phyloP scores from a whole-genome alignment of 1,284 basidiomycete genomes.

The Xerocomus alliaceus region DNA sequence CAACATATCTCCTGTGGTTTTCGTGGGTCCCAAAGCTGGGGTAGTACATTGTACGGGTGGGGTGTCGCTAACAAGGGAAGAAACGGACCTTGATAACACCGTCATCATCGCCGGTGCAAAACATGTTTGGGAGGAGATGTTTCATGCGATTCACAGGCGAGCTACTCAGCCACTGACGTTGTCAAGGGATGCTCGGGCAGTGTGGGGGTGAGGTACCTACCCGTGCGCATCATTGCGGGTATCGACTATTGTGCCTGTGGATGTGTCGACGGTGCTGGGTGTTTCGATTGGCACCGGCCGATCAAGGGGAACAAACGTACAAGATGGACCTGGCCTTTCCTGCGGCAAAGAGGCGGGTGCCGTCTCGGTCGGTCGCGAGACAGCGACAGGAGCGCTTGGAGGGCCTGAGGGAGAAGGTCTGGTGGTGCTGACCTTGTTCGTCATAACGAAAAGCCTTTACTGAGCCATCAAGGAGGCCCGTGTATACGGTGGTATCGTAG shows the following conservation, averaged over 20 bases:
- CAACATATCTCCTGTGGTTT: slow-evolving; percentile 65
- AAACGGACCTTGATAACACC: slow-evolving; percentile 84
- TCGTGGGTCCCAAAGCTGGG: slow-evolving; percentile 88
- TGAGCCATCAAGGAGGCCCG: slow-evolving; percentile 82
- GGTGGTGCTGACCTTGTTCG: slow-evolving; percentile 63
- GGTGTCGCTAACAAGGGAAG: background rate
- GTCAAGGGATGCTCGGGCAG: slow-evolving; percentile 40
- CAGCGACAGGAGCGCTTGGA: slow-evolving; percentile 82
- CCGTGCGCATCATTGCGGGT: slow-evolving; percentile 77
- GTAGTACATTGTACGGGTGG: slow-evolving; percentile 1
- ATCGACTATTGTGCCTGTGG: slow-evolving; percentile 68
- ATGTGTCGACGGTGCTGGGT: slow-evolving; percentile 70
- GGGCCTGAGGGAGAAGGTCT: slow-evolving; percentile 63
- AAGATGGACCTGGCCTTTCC: slow-evolving; percentile 85
- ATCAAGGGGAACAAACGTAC: slow-evolving; percentile 56
- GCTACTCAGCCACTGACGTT: slow-evolving; percentile 53
- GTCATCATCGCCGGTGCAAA: slow-evolving; percentile 92
- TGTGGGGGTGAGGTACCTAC: slow-evolving; percentile 55
- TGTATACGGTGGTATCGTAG: slow-evolving; percentile 68
- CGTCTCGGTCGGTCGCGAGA: slow-evolving; percentile 69
- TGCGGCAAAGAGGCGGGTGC: slow-evolving; percentile 72
- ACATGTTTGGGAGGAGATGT: slow-evolving; percentile 68
- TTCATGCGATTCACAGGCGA: slow-evolving; percentile 86
- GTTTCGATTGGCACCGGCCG: background rate
- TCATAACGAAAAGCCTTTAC: slow-evolving; percentile 82